These are phyloP conservation scores for Linum usitatissimum DNA, from an alignment of 345 rosid genomes.

Conservation along the genomic window DNA sequence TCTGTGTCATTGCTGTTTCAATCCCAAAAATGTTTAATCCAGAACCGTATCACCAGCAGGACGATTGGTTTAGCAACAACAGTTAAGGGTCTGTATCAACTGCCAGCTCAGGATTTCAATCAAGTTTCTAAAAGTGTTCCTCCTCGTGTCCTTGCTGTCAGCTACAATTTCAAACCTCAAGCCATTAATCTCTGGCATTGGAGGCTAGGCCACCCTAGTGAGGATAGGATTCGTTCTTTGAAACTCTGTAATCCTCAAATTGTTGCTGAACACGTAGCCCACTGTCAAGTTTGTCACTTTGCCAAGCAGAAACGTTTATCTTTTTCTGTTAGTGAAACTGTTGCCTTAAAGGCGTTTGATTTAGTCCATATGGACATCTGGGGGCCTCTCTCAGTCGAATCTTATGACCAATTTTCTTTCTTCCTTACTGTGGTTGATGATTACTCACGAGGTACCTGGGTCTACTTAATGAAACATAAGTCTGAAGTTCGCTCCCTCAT, in stretches of 20 bases:
- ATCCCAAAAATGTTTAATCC: neutral
- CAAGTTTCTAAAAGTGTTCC: too few species aligned
- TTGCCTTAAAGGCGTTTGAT: neutral
- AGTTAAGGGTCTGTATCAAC: neutral
- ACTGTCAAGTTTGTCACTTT: neutral
- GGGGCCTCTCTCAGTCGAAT: neutral
- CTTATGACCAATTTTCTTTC: neutral
- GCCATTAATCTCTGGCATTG: neutral
- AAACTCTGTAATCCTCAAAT: neutral
- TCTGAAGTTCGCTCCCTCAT: neutral
- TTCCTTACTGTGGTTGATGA: slow-evolving; percentile 1
- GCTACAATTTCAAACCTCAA: neutral
- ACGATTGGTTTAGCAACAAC: neutral
- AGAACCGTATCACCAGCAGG: neutral
- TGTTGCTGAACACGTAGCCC: neutral
- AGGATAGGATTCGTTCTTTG: too few species aligned
- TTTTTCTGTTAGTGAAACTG: neutral
- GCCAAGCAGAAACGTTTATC: neutral
- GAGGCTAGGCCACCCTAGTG: neutral
- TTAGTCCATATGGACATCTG: neutral
- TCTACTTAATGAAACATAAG: neutral
- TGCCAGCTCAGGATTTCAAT: neutral
- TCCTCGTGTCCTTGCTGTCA: too few species aligned
- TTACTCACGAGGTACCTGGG: neutral
- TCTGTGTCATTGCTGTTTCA: neutral